Conservation (phyloP, 73 alveolate genomes). For the Paramecium tetraurelia region DNA sequence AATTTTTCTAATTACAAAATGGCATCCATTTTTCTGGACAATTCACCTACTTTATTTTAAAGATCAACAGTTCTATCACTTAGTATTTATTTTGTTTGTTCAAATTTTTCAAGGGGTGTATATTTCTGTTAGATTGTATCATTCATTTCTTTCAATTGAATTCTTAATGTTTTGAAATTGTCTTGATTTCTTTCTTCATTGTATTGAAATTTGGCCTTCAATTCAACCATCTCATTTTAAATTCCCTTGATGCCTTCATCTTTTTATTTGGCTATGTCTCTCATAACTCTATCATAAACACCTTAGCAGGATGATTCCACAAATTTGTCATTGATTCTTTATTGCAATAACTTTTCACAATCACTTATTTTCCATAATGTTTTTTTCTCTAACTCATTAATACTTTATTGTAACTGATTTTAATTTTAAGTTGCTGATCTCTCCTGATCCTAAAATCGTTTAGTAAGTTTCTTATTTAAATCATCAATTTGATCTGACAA, state of each 20-base stretch:
- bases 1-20: constrained; percentile 25
- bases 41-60: not conserved
- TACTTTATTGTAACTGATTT: constrained; percentile 42
- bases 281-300: constrained; percentile 26
- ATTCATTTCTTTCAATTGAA: not conserved
- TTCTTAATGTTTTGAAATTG: not conserved
- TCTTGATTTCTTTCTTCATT: constrained; percentile 28
- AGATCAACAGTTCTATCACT: constrained; percentile 32
- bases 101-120: constrained; percentile 7
- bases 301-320: constrained; percentile 53
- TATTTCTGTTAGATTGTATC: not conserved
- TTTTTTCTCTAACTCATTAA: constrained; percentile 58
- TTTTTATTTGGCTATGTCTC: constrained; percentile 36
- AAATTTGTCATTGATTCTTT: constrained; percentile 54
- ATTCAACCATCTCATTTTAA: constrained; percentile 1
- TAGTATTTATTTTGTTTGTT: not conserved
- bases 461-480: constrained; percentile 16
- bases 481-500: constrained; percentile 44
- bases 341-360: constrained; percentile 53
- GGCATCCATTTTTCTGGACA: not conserved
- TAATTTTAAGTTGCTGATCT: not conserved
- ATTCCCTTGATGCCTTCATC: constrained; percentile 25
- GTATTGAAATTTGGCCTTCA: constrained; percentile 24
- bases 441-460: constrained; percentile 31
- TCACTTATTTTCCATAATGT: constrained; percentile 63